Evolutionary conservation across 352 stramenopile species (phyloP), one percentile per base, ranked within the genome.

Genomic region (Phytophthora foliorum): DNA sequence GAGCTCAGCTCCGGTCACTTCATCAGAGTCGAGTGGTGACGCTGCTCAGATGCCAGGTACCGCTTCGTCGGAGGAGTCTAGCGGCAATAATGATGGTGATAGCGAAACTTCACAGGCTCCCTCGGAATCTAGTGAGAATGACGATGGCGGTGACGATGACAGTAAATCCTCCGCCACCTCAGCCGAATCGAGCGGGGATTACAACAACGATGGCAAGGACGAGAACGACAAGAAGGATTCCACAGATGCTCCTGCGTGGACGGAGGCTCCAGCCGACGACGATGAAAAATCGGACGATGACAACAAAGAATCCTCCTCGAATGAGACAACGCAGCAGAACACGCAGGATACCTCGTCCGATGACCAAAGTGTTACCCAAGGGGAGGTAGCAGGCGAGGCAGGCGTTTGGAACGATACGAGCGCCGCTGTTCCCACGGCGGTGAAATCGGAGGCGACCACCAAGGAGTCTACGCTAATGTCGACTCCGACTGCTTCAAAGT

Each of bases 341-440:
- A 3, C 6, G 44, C 51, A 69, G 21, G 38, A 66, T 13, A 31
- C 36, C 39, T 27, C 42, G 11, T 29, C 48, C n/a, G 63, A 69
- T 17, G 57, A 45, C 44, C 25, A 72, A 21, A 72, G 64, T 19
- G 64, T 67, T 11, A 62, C 17, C 16, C 64, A 72, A 34, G 34
- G 42, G 29, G 64, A 72, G 17, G 49, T 67, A 16, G 36, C 24
- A 11, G 57, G 49, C 8, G 64, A 72, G 42, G 57, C 64, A 31
- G 41, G 14, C 11, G 19, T 34, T 57, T 45, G 51, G 61, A 63
- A 63, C 19, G 38, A 52, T 19, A 54, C 41, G 21, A 11, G 3
- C 19, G 17, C 17, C 24, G n/a, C 9, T 31, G 24, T 16, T 44
- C 24, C 45, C 9, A 70, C 62, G 7, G 48, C 14, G 6, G 46